These are phyloP conservation scores for Danielia oregonensis DNA, from an alignment of 805 yeast genomes.

Conservation along the genomic window DNA sequence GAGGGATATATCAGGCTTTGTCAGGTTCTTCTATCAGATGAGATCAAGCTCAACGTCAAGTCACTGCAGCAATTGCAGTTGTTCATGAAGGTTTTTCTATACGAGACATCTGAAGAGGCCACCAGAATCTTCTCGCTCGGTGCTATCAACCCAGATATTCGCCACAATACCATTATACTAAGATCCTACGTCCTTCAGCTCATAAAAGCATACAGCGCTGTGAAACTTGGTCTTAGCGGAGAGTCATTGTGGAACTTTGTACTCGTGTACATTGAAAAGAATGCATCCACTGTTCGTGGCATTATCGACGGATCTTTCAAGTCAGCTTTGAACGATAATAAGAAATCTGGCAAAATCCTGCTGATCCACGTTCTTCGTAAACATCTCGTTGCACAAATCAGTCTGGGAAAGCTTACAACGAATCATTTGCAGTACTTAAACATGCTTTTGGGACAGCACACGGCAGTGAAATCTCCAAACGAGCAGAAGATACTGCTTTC, in stretches of 20 bases:
- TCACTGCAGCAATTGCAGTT: constrained; percentile 56
- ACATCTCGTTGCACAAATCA: constrained; percentile 45
- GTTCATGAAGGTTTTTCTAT: constrained; percentile 55
- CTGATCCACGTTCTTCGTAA: constrained; percentile 47
- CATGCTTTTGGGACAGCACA: constrained; percentile 43
- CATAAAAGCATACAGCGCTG: constrained; percentile 49
- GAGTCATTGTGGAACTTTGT: constrained; percentile 64
- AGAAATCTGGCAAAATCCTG: constrained; percentile 47
- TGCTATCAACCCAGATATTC: constrained; percentile 65
- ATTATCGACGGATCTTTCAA: constrained; percentile 54
- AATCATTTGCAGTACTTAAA: constrained; percentile 46
- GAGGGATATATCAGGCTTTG: constrained; percentile 59
- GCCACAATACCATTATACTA: constrained; percentile 46
- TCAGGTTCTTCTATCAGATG: constrained; percentile 41
- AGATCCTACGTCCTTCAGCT: constrained; percentile 49
- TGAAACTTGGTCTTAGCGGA: constrained; percentile 55
- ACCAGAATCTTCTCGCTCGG: constrained; percentile 66
- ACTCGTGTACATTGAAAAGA: constrained; percentile 46
- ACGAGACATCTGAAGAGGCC: constrained; percentile 60
- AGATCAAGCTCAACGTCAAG: constrained; percentile 43
- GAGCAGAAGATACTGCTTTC: constrained; percentile 15
- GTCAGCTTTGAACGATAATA: constrained; percentile 45
- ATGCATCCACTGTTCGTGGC: constrained; percentile 43
- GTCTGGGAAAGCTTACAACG: constrained; percentile 42
- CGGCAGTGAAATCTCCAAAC: constrained; percentile 12